Evolutionary conservation across 371 early-diverging fungal genomes (phyloP).

Genomic region (Mortierella polycephala): DNA sequence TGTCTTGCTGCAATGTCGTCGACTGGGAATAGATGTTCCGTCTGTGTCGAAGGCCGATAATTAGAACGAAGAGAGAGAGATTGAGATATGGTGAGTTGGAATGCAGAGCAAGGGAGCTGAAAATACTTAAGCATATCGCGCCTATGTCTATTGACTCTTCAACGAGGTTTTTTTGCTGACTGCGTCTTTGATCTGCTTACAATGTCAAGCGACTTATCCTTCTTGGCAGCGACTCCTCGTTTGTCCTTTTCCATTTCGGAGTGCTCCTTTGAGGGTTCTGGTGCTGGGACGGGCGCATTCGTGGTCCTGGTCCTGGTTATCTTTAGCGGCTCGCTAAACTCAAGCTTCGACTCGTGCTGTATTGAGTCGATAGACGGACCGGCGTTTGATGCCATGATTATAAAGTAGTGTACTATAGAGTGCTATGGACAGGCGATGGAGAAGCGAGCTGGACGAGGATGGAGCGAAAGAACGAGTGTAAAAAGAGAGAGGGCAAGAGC

Average conservation of each 20-base stretch:
- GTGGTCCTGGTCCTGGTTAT: slow-evolving; percentile 39
- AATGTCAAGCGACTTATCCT: slow-evolving; percentile 48
- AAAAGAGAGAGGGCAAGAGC: background rate
- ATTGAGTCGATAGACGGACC: slow-evolving; percentile 2
- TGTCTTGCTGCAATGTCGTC: slow-evolving; percentile 75
- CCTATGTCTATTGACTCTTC: too few relatives aligned
- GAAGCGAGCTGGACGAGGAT: background rate
- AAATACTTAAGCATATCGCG: too few relatives aligned
- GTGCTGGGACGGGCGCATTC: background rate
- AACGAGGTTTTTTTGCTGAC: too few relatives aligned
- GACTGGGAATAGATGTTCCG: slow-evolving; percentile 81
- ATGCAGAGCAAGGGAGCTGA: too few relatives aligned
- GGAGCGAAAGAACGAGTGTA: background rate
- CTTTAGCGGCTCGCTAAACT: slow-evolving; percentile 38
- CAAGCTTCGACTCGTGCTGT: slow-evolving; percentile 22
- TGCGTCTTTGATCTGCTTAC: slow-evolving; percentile 19
- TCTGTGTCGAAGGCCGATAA: slow-evolving; percentile 18
- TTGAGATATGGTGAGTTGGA: background rate
- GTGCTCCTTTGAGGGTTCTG: background rate
- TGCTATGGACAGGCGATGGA: background rate
- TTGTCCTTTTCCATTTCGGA: slow-evolving; percentile 18
- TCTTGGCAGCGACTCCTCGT: slow-evolving; percentile 6
- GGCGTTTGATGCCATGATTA: slow-evolving; percentile 30
- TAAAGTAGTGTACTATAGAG: background rate
- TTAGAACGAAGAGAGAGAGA: background rate